A percentile compares a stretch with the other conserved stretches of the same genome.
Evolutionary conservation across 805 yeast genomes (phyloP).

Genomic region (Wickerhamomyces rabaulensis): DNA sequence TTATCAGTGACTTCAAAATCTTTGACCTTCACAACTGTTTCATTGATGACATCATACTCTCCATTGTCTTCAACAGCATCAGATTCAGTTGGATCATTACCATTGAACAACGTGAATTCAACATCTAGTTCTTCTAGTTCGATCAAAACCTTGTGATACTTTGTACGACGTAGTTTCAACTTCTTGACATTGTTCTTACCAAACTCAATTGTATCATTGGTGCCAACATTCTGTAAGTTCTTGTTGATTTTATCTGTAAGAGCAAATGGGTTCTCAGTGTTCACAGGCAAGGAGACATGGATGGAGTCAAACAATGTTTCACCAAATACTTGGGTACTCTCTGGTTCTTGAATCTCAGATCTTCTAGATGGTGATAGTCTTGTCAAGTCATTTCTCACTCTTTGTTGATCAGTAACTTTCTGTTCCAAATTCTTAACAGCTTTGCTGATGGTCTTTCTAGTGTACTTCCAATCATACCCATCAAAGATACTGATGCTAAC

Average conservation of each 20-base stretch:
- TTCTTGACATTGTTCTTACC: conserved; percentile 31
- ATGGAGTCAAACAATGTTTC: conserved; percentile 78
- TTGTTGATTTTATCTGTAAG: conserved; percentile 52
- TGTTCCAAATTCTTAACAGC: conserved; percentile 61
- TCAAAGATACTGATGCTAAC: conserved; percentile 56
- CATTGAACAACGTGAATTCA: conserved; percentile 38
- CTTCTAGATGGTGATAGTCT: neutral
- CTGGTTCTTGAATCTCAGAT: conserved; percentile 7
- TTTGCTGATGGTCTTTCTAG: conserved; percentile 60
- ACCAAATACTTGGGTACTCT: conserved; percentile 35
- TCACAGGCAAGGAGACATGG: conserved; percentile 52
- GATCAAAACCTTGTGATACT: conserved; percentile 49
- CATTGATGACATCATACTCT: conserved; percentile 42
- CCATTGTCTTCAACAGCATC: conserved; percentile 13
- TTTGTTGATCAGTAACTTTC: conserved; percentile 29
- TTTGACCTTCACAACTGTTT: conserved; percentile 42
- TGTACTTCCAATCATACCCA: conserved; percentile 89
- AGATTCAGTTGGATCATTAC: conserved; percentile 37
- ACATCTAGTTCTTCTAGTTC: conserved; percentile 51
- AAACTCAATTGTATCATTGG: conserved; percentile 14
- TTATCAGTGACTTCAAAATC: conserved; percentile 67
- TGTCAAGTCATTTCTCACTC: conserved; percentile 4
- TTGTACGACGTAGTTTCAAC: conserved; percentile 61
- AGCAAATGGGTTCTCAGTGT: conserved; percentile 35
- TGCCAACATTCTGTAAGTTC: conserved; percentile 31